phyloP scores from a whole-genome alignment of 148 eudicot species.

The Rhododendron kiyosumense region DNA sequence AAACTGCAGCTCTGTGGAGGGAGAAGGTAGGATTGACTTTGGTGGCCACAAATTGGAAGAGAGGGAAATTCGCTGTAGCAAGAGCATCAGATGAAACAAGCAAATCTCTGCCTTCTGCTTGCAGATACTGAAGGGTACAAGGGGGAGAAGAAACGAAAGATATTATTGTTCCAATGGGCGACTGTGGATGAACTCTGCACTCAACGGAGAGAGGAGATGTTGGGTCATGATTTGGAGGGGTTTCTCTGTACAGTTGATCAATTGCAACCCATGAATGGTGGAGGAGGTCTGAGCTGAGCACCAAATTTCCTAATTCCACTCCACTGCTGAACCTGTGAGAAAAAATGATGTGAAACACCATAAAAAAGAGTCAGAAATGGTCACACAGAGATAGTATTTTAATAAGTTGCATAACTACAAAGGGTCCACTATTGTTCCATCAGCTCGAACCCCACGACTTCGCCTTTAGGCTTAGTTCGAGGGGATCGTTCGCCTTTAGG shows the following conservation, averaged over 20 bases:
- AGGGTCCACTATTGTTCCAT: too few relatives aligned
- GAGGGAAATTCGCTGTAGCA: not conserved
- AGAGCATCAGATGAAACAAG: constrained; percentile 18
- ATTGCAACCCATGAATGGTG: constrained; percentile 16
- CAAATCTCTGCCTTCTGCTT: constrained; percentile 13
- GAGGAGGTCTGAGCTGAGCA: constrained; percentile 18
- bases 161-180: constrained; percentile 1
- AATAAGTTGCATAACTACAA: too few relatives aligned
- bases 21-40: constrained; percentile 23
- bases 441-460: not conserved
- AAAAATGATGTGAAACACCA: not conserved
- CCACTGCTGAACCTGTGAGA: constrained; percentile 26
- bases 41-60: constrained; percentile 21
- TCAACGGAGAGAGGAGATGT: constrained; percentile 3
- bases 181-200: not conserved
- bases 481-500: not conserved
- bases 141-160: constrained; percentile 19
- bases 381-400: not conserved
- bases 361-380: not conserved
- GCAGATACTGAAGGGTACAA: constrained; percentile 12
- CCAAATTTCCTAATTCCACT: constrained; percentile 11
- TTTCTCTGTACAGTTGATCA: not conserved
- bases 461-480: not conserved
- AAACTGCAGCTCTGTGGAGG: constrained; percentile 18
- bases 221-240: not conserved